A percentile compares a stretch with the other conserved stretches of the same genome.
Conservation (phyloP, 768 basidiomycete genomes). For the Cantharellus cinnabarinus region DNA sequence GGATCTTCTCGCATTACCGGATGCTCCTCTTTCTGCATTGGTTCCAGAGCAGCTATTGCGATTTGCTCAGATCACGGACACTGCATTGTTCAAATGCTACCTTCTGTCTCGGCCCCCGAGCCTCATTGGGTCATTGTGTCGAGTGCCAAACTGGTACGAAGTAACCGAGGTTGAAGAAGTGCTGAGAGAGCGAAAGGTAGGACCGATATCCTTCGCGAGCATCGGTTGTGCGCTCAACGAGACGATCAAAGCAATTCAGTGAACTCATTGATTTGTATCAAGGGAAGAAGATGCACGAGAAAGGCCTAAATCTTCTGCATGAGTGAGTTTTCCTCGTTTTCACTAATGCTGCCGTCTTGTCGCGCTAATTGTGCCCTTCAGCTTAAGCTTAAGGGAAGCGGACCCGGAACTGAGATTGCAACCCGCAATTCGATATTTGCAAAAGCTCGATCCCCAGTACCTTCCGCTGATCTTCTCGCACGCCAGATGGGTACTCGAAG, state of each 20-base stretch:
- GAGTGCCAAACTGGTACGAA: conserved; percentile 93
- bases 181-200: conserved; percentile 54
- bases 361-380: conserved; percentile 15
- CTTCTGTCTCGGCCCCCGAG: conserved; percentile 51
- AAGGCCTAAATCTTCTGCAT: conserved; percentile 66
- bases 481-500: conserved; percentile 69
- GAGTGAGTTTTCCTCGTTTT: conserved; percentile 32
- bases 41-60: conserved; percentile 70
- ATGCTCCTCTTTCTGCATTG: conserved; percentile 46
- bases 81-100: conserved; percentile 86
- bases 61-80: conserved; percentile 86
- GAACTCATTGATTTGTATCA: conserved; percentile 85
- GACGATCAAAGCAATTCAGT: conserved; percentile 48
- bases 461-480: conserved; percentile 63
- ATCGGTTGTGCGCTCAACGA: not conserved
- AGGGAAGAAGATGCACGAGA: conserved; percentile 86
- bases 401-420: conserved; percentile 60
- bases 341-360: not conserved
- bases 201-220: conserved; percentile 7
- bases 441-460: conserved; percentile 71
- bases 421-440: conserved; percentile 77
- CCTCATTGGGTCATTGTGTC: conserved; percentile 68
- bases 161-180: conserved; percentile 85
- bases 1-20: conserved; percentile 62
- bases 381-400: conserved; percentile 57